phyloP scores from a whole-genome alignment of 2,329 filamentous ascomycete species.

The Dendryphion nanum region DNA sequence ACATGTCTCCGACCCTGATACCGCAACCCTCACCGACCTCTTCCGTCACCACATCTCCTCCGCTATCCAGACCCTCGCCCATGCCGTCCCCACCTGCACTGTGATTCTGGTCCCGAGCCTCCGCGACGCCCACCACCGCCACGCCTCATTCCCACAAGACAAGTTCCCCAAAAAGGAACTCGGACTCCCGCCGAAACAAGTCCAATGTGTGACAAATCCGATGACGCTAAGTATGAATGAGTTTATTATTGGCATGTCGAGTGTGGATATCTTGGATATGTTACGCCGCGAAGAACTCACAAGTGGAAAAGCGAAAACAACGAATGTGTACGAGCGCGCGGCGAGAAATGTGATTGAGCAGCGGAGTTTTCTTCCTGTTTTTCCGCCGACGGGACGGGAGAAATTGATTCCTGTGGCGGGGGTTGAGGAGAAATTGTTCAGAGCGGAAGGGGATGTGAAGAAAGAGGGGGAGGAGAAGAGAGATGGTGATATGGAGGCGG shows the following conservation, averaged over 20 bases:
- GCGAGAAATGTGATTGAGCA: conserved; percentile 82
- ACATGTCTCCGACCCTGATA: conserved; percentile 57
- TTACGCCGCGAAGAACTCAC: conserved; percentile 71
- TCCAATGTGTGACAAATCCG: conserved; percentile 80
- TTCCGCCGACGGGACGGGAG: conserved; percentile 72
- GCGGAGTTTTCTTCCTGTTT: conserved; percentile 85
- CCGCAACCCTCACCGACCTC: conserved; percentile 74
- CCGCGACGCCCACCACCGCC: conserved; percentile 76
- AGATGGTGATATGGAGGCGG: conserved; percentile 43
- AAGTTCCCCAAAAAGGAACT: conserved; percentile 68
- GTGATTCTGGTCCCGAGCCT: conserved; percentile 81
- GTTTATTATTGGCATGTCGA: conserved; percentile 74
- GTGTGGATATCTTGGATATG: conserved; percentile 81
- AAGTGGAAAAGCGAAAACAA: conserved; percentile 55
- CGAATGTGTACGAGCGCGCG: conserved; percentile 67
- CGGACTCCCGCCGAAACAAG: conserved; percentile 69
- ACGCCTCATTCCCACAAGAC: conserved; percentile 84
- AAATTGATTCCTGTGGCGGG: conserved; percentile 48
- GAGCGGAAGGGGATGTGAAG: conserved; percentile 48
- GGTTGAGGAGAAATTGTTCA: conserved; percentile 51
- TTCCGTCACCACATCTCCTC: conserved; percentile 79
- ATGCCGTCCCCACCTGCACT: conserved; percentile 73
- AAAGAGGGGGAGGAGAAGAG: conserved; percentile 49
- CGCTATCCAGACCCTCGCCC: conserved; percentile 67
- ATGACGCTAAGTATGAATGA: conserved; percentile 90